Conservation (phyloP, 257 asterid species). For the Jasminum sambac region DNA sequence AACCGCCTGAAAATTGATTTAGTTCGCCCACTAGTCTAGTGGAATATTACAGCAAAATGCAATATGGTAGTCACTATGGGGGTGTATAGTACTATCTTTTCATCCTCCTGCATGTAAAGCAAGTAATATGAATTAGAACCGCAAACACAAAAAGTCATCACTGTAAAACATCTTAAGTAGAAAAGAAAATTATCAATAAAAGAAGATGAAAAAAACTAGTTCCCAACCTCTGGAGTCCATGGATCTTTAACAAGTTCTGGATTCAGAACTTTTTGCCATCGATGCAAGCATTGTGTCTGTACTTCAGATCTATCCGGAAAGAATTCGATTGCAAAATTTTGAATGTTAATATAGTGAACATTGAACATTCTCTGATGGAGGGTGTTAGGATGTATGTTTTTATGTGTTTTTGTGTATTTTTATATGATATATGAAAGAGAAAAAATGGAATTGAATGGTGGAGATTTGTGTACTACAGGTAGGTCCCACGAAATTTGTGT, state of each 20-base stretch:
- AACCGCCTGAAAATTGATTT: no score
- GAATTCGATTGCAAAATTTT: conserved; percentile 69
- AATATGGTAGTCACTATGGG: no score
- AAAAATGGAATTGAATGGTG: no score
- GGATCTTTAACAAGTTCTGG: conserved; percentile 99
- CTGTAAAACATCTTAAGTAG: conserved; percentile 25
- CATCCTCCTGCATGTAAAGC: conserved; percentile 76
- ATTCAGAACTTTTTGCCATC: conserved; percentile 99
- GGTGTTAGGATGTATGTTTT: no score
- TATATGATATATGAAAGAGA: no score
- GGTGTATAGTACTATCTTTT: no score
- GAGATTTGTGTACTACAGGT: no score
- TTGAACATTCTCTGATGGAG: background rate
- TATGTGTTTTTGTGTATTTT: no score
- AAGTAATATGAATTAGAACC: conserved; percentile 20
- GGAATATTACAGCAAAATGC: no score
- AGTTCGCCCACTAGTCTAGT: no score
- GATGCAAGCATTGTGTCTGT: conserved; percentile 96
- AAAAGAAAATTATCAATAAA: conserved; percentile 15
- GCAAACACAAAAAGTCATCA: conserved; percentile 6
- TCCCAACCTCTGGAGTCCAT: conserved; percentile 86
- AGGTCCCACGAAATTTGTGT: no score
- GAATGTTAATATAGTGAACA: conserved; percentile 30
- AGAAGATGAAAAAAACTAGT: conserved; percentile 23
- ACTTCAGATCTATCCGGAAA: conserved; percentile 99